Evolutionary conservation across 441 rosid genomes (phyloP), one percentile per base, ranked within the genome.

Genomic region (Cnidoscolus chayamansa): DNA sequence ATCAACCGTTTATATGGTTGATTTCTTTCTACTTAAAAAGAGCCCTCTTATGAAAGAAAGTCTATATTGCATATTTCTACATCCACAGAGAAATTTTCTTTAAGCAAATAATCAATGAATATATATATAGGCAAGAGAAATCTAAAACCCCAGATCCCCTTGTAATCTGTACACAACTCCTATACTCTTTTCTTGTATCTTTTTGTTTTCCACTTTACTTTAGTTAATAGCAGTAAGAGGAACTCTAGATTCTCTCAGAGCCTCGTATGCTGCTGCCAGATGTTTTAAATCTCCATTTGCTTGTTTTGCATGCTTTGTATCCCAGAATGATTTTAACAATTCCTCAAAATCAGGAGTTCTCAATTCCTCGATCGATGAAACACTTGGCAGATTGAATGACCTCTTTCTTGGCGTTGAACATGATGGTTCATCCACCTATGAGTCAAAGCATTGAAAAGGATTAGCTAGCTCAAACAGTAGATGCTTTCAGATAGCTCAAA

Each of bases 351-450:
- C 83, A 20, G 97, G 98, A 20, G 98, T 96, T 77, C 92, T 84
- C 3, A 96, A 96, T 72, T 96, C 97, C 71, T 96, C 96, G 0
- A 96, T 91, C 15, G 97, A 93, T 64, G 86, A 74, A 8, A 85
- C 70, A 79, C 90, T 90, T 1, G 97, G 98, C 63, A 96, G 88
- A 72, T 88, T 86, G 58, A 90, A 85, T 51, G 80, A 72, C 83
- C 99, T 91, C 84, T 87, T 90, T 77, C 84, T 87, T 0, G 96
- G 99, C 2, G 96, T 93, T 19, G 97, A 96, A 85, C 97, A 91
- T n/a, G 98, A 86, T 19, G 97, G 96, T 69, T 91, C 89, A 71
- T 96, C 98, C 75, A 96, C 91, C 99, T 96, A 80, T 77, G 45
- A 20, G 32, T 58, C 58, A 0, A 7, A 20, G 15, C 7, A 49